Evolutionary conservation across 306 rosid species (phyloP).

Genomic region (Lathyrus sativus): DNA sequence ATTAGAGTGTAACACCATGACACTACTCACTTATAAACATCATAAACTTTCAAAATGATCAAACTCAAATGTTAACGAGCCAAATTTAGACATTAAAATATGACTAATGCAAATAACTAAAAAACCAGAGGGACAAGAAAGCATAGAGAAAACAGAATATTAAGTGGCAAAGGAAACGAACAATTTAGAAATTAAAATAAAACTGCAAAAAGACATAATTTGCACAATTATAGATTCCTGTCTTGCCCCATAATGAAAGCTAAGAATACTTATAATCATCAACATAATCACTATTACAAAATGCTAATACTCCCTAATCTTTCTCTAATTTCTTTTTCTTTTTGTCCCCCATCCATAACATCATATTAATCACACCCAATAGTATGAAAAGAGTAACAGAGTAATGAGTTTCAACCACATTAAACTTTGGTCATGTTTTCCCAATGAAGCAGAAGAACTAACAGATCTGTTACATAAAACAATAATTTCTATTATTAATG

Average conservation of each 20-base stretch:
- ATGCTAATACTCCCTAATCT: constrained; percentile 37
- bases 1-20: too few relatives aligned
- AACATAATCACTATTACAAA: constrained; percentile 44
- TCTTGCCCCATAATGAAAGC: constrained; percentile 66
- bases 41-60: too few relatives aligned
- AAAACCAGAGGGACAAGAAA: background rate
- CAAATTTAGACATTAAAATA: too few relatives aligned
- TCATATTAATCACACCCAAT: constrained; percentile 53
- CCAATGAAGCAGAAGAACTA: constrained; percentile 48
- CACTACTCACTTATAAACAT: too few relatives aligned
- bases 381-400: constrained; percentile 48
- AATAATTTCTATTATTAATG: background rate
- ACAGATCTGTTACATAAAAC: constrained; percentile 50
- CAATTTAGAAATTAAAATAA: constrained; percentile 25
- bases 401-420: constrained; percentile 48
- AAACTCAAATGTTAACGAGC: too few relatives aligned
- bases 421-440: constrained; percentile 36
- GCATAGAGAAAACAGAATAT: constrained; percentile 11
- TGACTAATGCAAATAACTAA: background rate
- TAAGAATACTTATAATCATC: constrained; percentile 55
- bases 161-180: constrained; percentile 14
- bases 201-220: constrained; percentile 38
- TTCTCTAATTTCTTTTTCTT: constrained; percentile 30
- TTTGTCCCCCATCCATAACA: constrained; percentile 36
- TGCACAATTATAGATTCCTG: constrained; percentile 59